These are phyloP conservation scores for Simplicillium aogashimaense DNA, from an alignment of 2,329 filamentous ascomycete genomes.

Conservation along the genomic window DNA sequence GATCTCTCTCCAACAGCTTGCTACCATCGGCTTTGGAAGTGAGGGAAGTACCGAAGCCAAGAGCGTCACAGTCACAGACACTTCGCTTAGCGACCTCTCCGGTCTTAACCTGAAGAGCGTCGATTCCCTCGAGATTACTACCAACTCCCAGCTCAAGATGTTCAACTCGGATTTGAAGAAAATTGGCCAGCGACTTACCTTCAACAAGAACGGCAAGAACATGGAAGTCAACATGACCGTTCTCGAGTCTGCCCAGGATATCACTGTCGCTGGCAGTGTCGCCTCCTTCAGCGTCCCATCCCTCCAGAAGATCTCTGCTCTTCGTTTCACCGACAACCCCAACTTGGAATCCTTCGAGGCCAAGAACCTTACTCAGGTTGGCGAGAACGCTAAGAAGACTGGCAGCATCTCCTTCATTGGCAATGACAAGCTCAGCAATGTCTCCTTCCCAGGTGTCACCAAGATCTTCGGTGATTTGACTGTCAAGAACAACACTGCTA, in stretches of 20 bases:
- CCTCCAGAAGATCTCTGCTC: conserved; percentile 61
- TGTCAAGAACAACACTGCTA: conserved; percentile 81
- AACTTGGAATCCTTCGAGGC: conserved; percentile 50
- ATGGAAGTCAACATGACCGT: conserved; percentile 67
- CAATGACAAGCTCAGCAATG: conserved; percentile 57
- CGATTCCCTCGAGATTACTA: conserved; percentile 70
- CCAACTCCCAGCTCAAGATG: conserved; percentile 71
- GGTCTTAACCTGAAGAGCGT: conserved; percentile 74
- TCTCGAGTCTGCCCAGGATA: conserved; percentile 47
- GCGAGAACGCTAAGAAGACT: conserved; percentile 24
- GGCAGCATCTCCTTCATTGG: conserved; percentile 47
- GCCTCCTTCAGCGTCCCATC: conserved; percentile 64
- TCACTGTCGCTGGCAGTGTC: conserved; percentile 58
- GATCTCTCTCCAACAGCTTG: too few species aligned
- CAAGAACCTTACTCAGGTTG: conserved; percentile 62
- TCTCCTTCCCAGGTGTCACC: conserved; percentile 61
- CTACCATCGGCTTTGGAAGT: neutral
- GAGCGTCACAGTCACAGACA: conserved; percentile 73
- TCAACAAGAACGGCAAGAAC: conserved; percentile 70
- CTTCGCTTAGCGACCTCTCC: conserved; percentile 65
- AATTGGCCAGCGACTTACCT: conserved; percentile 58
- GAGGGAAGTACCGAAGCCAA: conserved; percentile 29
- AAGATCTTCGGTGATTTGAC: conserved; percentile 69
- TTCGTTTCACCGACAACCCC: conserved; percentile 74
- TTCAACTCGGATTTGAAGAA: conserved; percentile 72